Evolutionary conservation across 2,329 filamentous ascomycete species (phyloP).

Genomic region (Cryphonectria nitschkei): DNA sequence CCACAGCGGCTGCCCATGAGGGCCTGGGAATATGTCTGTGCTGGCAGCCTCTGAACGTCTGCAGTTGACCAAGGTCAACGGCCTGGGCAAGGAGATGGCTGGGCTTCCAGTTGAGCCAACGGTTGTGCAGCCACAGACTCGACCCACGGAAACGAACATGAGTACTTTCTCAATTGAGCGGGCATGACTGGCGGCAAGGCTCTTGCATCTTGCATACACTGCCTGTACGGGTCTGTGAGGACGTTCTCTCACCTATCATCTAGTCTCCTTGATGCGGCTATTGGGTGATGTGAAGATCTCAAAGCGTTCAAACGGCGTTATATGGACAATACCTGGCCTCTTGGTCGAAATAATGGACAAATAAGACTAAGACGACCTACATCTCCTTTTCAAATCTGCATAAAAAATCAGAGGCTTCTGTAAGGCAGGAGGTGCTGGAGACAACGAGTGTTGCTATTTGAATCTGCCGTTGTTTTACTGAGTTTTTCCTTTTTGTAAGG

Average conservation of each 20-base stretch:
- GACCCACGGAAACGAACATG: not conserved
- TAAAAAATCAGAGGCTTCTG: not conserved
- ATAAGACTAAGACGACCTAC: not conserved
- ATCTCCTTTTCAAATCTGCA: too few species aligned
- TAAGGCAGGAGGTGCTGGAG: not conserved
- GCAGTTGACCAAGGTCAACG: not conserved
- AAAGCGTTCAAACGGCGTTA: not conserved
- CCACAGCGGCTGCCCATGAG: not conserved
- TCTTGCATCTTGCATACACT: not conserved
- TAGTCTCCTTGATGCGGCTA: not conserved
- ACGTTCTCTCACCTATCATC: not conserved
- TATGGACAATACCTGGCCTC: not conserved
- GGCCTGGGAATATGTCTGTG: not conserved
- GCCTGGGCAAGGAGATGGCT: not conserved
- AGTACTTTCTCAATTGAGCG: not conserved
- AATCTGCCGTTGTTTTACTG: too few species aligned
- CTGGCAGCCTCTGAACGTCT: not conserved
- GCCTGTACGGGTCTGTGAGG: not conserved
- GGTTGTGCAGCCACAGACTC: not conserved
- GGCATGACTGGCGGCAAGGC: not conserved
- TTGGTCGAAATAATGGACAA: not conserved
- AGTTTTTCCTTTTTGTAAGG: too few species aligned
- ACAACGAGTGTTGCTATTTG: not conserved
- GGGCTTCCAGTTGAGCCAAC: not conserved
- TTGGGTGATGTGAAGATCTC: not conserved